Evolutionary conservation across 1,284 basidiomycete genomes (phyloP), one percentile per base, ranked within the genome.

Genomic region (Paramarasmius palmivorus): DNA sequence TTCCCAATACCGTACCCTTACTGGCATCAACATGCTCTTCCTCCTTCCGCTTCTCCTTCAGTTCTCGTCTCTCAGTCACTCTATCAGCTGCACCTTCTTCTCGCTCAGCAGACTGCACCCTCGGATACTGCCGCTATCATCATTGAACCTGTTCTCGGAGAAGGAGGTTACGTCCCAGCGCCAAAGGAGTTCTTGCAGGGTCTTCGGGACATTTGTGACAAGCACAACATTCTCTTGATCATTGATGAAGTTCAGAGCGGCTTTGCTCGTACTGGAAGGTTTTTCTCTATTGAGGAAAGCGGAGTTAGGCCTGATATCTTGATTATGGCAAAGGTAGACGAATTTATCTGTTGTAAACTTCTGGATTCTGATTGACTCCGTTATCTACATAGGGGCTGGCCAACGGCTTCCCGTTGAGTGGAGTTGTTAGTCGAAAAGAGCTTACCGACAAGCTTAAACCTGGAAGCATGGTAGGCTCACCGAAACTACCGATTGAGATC

Each of bases 111-210:
- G 71, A 89, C 86, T 7, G 79, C 88, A 1, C 92, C 95, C 0
- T 71, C 73, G 10, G 95, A 97, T 67, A 96, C 94, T 0, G 94
- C 95, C 3, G 94, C 93, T 20, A 90, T 98, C 67, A 73, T 98
- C 59, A 73, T 98, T 52, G 95, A 98, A 75, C 91, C 95, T 49
- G 88, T 98, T 9, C 78, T 98, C 26, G 95, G 94, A 35, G 94
- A 98, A 72, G 94, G 92, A 45, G 95, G 95, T 3, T 98, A 98
- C 72, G 90, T 98, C 15, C 88, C 93, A 22, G 92, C 95, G 0
- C 93, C 95, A 0, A 65, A 84, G 1, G 81, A 84, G 23, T 98
- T 90, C 76, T 72, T 99, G 57, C 75, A 82, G 48, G 93, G 90
- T 41, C 70, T 98, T 51, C 79, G 95, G 53, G 77, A 82, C 57